These are phyloP conservation scores for Rosa multiflora DNA, from an alignment of 306 rosid genomes.

Conservation along the genomic window DNA sequence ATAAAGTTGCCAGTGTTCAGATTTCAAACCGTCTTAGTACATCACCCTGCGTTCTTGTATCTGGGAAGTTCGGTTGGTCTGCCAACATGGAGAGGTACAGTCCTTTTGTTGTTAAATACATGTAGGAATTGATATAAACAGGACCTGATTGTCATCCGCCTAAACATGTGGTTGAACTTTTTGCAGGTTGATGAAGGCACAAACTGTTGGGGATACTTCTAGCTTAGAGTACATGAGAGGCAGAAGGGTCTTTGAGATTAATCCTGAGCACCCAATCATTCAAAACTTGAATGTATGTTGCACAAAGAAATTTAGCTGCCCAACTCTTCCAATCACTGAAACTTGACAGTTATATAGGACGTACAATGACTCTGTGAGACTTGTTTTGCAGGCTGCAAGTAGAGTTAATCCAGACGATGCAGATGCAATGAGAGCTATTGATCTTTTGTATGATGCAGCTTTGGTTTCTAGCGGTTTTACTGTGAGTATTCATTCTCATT, in stretches of 20 bases:
- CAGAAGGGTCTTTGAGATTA: constrained; percentile 97
- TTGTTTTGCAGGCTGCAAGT: constrained; percentile 67
- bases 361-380: neutral
- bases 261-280: constrained; percentile 82
- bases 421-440: constrained; percentile 86
- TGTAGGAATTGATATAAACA: constrained; percentile 4
- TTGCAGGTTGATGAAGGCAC: constrained; percentile 88
- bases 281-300: constrained; percentile 75
- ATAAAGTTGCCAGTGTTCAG: constrained; percentile 89
- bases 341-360: neutral
- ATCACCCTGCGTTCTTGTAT: constrained; percentile 90
- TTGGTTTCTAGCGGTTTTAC: constrained; percentile 94
- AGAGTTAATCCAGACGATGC: constrained; percentile 70
- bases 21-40: constrained; percentile 88
- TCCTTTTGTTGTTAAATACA: constrained; percentile 4
- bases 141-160: constrained; percentile 13
- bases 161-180: constrained; percentile 2
- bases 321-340: neutral
- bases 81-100: constrained; percentile 96
- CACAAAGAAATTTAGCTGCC: neutral
- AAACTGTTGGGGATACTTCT: constrained; percentile 77
- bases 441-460: constrained; percentile 93
- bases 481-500: constrained; percentile 40
- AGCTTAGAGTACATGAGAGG: constrained; percentile 95
- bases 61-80: constrained; percentile 99